These are phyloP conservation scores for Paramecium sexaurelia DNA, from an alignment of 73 alveolate species.

Conservation along the genomic window DNA sequence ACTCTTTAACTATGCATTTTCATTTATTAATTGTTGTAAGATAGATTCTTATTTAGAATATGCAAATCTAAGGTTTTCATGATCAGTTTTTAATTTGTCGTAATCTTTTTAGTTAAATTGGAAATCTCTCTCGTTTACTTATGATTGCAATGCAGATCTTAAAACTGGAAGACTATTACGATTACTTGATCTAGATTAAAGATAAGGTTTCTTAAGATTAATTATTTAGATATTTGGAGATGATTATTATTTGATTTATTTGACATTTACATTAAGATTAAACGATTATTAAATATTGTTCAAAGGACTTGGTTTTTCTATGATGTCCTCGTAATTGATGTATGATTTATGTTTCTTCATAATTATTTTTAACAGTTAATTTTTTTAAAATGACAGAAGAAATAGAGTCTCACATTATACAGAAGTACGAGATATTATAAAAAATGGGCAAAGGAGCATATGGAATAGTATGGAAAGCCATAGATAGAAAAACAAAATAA, in stretches of 20 bases:
- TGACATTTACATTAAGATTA: neutral
- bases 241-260: neutral
- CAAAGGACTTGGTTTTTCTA: neutral
- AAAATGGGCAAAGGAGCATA: constrained; percentile 90
- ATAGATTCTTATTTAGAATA: neutral
- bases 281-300: neutral
- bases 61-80: neutral
- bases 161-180: neutral
- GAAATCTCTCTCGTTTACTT: neutral
- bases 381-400: constrained; percentile 83
- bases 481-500: constrained; percentile 83
- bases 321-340: constrained; percentile 20
- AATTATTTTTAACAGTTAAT: constrained; percentile 29
- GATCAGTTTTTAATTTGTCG: neutral
- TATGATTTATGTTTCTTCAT: constrained; percentile 36
- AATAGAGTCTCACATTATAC: constrained; percentile 81
- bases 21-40: neutral
- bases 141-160: neutral
- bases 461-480: constrained; percentile 92
- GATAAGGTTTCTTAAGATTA: neutral
- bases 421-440: constrained; percentile 82
- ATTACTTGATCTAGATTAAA: neutral
- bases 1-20: neutral
- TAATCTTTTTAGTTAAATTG: neutral
- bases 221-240: neutral